Evolutionary conservation across 768 basidiomycete genomes (phyloP), one percentile per base, ranked within the genome.

Genomic region (Boletus barrowsii): DNA sequence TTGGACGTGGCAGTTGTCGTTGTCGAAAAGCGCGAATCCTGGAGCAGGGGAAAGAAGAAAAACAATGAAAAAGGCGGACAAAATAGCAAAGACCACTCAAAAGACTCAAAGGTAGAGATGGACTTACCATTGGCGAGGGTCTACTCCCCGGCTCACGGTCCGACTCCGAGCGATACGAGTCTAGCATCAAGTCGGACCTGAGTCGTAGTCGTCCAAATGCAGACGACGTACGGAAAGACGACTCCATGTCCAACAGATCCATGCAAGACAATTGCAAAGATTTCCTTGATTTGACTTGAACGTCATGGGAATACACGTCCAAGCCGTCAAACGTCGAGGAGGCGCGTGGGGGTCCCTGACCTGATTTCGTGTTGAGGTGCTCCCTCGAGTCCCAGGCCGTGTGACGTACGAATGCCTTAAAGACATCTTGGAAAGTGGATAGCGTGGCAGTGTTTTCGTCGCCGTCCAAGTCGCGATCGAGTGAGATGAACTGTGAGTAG

Each of bases 21-120:
- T 24, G 61, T 60, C 30, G 72, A 73, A 51, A 74, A 74, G 17
- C 68, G 72, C 10, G 72, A 73, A 41, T 42, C 59, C 73, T 72
- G 44, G 13, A 46, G 15, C n/a, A 24, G 30, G 36, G 18, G 10
- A 37, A 26, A 14, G 39, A 26, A 42, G 40, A 15, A 59, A 42
- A 4, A 40, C 22, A 15, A 11, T 22, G 30, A 36, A 42, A 47
- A 18, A 36, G 39, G n/a, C 10, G 46, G 10, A 48, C n/a, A 29
- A 51, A 5, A 46, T 24, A 20, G 36, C 8, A 46, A 30, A 10
- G 4, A 17, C n/a, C 18, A 17, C 39, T 18, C 14, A 18, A 39
- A 39, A 53, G 39, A 26, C 14, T 11, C 30, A 40, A 14, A 18
- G 9, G n/a, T 15, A n/a, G 36, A 35, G 44, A 41, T 14, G 5